Conservation (phyloP, 192 early-diverging fungal species). For the Allomyces arbusculus region DNA sequence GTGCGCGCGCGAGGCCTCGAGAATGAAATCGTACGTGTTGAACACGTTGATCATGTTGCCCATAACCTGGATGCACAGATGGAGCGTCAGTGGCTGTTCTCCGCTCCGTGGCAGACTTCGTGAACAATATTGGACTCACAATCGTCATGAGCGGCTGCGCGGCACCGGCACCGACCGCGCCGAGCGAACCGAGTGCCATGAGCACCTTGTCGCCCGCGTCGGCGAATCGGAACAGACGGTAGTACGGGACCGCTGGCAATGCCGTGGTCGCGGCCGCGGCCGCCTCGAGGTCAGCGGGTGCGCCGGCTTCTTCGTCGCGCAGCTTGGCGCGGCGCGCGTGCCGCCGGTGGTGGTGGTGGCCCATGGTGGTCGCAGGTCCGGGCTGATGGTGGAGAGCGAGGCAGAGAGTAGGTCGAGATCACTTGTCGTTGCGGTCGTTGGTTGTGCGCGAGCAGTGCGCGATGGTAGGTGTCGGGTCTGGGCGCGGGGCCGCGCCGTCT, state of each 20-base stretch:
- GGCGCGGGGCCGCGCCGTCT: no score
- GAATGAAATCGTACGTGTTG: background rate
- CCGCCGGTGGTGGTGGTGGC: no score
- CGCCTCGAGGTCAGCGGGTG: no score
- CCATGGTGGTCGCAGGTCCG: no score
- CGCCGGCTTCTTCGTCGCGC: no score
- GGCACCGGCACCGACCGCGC: slow-evolving; percentile 16
- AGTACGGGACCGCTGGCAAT: slow-evolving; percentile 22
- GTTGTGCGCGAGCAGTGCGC: no score
- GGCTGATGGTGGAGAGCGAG: no score
- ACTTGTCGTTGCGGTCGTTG: no score
- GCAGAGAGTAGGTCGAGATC: no score
- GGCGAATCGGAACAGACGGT: slow-evolving; percentile 52
- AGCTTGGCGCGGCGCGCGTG: no score
- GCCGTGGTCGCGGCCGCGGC: no score
- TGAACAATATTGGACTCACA: background rate
- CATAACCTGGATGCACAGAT: background rate
- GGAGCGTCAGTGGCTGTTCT: background rate
- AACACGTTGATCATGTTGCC: background rate
- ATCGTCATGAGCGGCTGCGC: slow-evolving; percentile 27
- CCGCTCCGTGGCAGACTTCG: background rate
- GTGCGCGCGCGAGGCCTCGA: background rate
- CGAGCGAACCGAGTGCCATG: slow-evolving; percentile 20
- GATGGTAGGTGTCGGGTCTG: no score
- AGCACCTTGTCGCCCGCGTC: slow-evolving; percentile 29